phyloP scores from a whole-genome alignment of 441 rosid genomes.

The Pelargonium fulgidum region DNA sequence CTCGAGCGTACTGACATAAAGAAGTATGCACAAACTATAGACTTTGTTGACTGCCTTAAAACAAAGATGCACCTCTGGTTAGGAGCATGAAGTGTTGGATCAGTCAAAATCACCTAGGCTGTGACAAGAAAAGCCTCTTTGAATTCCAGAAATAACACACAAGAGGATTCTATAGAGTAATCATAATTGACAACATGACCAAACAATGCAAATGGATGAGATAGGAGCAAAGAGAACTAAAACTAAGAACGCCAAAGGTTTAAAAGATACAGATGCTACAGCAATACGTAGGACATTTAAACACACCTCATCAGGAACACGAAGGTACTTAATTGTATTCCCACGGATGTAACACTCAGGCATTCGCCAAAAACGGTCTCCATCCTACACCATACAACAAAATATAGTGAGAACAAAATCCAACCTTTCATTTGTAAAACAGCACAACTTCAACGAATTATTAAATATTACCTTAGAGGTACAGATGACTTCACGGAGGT shows the following conservation, averaged over 20 bases:
- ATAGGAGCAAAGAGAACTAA: background rate
- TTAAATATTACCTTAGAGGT: constrained; percentile 65
- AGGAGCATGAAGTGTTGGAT: background rate
- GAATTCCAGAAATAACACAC: constrained; percentile 1
- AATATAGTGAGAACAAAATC: background rate
- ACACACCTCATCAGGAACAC: constrained; percentile 88
- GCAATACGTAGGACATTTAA: background rate
- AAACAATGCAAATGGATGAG: background rate
- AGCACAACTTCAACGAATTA: background rate
- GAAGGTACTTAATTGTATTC: constrained; percentile 86
- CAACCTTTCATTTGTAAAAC: background rate
- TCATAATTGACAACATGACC: background rate
- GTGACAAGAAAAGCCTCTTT: background rate
- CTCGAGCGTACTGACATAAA: background rate
- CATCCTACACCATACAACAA: constrained; percentile 47
- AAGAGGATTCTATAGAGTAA: background rate
- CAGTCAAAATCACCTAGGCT: background rate
- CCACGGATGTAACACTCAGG: constrained; percentile 97
- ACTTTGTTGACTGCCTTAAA: background rate
- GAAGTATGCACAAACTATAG: background rate
- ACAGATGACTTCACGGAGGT: constrained; percentile 96
- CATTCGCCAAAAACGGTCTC: constrained; percentile 97
- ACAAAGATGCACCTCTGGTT: background rate
- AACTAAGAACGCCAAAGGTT: background rate
- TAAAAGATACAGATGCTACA: background rate